Evolutionary conservation across 1,284 basidiomycete species (phyloP).

Genomic region (Leccinum fuscescens): DNA sequence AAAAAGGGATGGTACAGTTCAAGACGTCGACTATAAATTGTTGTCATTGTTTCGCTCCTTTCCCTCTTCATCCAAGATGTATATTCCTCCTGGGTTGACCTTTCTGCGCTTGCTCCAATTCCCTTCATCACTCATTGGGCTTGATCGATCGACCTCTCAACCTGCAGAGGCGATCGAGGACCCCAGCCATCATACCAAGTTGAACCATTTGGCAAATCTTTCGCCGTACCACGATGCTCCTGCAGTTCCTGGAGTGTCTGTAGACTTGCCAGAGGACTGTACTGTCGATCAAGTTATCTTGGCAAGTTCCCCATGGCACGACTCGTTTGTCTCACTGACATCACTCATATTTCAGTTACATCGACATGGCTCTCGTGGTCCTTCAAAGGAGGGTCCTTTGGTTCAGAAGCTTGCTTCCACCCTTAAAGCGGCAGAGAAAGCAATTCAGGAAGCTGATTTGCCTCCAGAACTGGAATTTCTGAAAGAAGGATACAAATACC

Average conservation of each 20-base stretch:
- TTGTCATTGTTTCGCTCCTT: neutral
- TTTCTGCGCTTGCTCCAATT: neutral
- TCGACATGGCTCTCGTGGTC: too few relatives aligned
- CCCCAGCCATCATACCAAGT: neutral
- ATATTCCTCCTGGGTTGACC: neutral
- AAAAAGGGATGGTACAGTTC: too few relatives aligned
- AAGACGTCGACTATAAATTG: neutral
- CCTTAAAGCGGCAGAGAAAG: slow-evolving; percentile 11
- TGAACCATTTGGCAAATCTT: neutral
- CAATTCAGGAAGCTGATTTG: slow-evolving; percentile 33
- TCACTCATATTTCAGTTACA: too few relatives aligned
- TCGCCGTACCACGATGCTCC: slow-evolving; percentile 19
- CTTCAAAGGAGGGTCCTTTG: neutral
- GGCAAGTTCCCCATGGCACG: slow-evolving; percentile 10
- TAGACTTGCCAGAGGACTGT: slow-evolving; percentile 41
- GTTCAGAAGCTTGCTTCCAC: slow-evolving; percentile 3
- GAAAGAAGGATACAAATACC: slow-evolving; percentile 39
- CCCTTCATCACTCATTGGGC: neutral
- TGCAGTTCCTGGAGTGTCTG: slow-evolving; percentile 31
- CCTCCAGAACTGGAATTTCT: slow-evolving; percentile 40
- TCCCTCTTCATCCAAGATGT: neutral
- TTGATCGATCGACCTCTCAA: neutral
- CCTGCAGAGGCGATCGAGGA: neutral
- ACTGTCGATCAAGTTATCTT: slow-evolving; percentile 43
- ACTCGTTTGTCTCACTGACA: neutral